Conservation (phyloP, 106 monocot species). For the Alisma plantagoaquatica region DNA sequence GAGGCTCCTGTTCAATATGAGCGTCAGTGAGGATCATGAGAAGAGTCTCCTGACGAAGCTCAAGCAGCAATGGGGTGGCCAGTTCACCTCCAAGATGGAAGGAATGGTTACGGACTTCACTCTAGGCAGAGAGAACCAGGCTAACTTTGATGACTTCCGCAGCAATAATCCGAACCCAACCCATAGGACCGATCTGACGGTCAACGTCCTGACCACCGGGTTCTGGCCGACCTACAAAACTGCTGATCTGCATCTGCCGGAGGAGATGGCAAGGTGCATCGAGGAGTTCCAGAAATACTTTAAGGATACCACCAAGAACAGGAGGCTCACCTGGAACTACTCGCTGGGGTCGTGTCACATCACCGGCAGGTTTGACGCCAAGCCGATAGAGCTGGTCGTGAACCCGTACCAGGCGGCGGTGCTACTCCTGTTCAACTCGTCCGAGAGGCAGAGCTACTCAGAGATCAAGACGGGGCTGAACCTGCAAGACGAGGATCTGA, state of each 20-base stretch:
- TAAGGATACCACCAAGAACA: constrained; percentile 86
- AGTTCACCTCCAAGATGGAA: constrained; percentile 76
- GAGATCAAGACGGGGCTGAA: constrained; percentile 68
- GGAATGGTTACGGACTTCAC: constrained; percentile 92
- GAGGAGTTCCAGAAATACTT: constrained; percentile 70
- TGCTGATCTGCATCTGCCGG: constrained; percentile 84
- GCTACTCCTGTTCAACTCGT: constrained; percentile 71
- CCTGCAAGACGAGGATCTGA: constrained; percentile 66
- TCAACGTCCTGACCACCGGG: constrained; percentile 89
- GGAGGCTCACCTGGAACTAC: constrained; percentile 73
- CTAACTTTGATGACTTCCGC: constrained; percentile 80
- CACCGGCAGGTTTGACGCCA: constrained; percentile 78
- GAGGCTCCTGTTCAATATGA: constrained; percentile 49
- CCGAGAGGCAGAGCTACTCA: constrained; percentile 63
- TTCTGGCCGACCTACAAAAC: constrained; percentile 98
- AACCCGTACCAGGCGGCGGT: constrained; percentile 60
- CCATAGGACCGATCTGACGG: constrained; percentile 86
- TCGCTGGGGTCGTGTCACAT: constrained; percentile 82
- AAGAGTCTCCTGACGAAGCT: constrained; percentile 51
- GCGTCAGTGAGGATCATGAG: constrained; percentile 63
- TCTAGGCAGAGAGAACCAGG: constrained; percentile 84
- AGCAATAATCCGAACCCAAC: constrained; percentile 35
- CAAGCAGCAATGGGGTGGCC: constrained; percentile 63
- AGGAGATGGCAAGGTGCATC: constrained; percentile 62
- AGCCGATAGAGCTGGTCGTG: constrained; percentile 75